Base-by-base conservation (phyloP, 495 filamentous ascomycete genomes). In the Neurospora sp. region DNA sequence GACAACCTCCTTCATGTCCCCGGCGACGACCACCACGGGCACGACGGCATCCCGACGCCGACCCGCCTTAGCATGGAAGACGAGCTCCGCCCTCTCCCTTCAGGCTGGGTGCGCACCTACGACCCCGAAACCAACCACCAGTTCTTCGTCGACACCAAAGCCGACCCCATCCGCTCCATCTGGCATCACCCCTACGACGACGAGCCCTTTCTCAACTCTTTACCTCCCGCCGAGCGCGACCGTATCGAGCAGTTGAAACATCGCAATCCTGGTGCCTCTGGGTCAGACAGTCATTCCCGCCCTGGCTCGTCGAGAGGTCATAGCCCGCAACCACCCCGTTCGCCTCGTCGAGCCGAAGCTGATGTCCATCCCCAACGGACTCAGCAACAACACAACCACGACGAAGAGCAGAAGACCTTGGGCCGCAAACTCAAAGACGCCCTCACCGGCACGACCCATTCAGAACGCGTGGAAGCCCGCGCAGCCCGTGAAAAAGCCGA, bases 151-250 rank as follows among this genome's bases (percentile, higher is more conserved):
- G 79, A 80, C 73, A 78, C 78, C 41, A 70, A 20, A 17, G 45
- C 75, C 31, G n/a, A 68, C 27, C 78, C 79, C 2, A 68, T 73
- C 1, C 74, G 79, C 40, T 76, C 79, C 45, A 80, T 79, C 72
- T 80, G 79, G 79, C 72, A 75, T 48, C 79, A 79, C 73, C 79
- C 79, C 4, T 75, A 78, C 74, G 79, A 80, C 70, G 79, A 80
- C 70, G 76, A 76, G 0, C 9, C 5, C 16, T 80, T 70, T 68
- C 72, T 80, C 31, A 9, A 35, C 69, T 70, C 75, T 0, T 75
- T 80, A 1, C 16, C 76, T 0, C 61, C 71, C 0, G 6, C 44
- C 7, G 75, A 78, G 20, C 72, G 73, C n/a, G 70, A 72, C 1
- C 27, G 40, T 0, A 71, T 79, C 35, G 68, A 40, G 35, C 27